These are phyloP conservation scores for Eucalyptus curtisii DNA, from an alignment of 345 rosid species.

Conservation along the genomic window DNA sequence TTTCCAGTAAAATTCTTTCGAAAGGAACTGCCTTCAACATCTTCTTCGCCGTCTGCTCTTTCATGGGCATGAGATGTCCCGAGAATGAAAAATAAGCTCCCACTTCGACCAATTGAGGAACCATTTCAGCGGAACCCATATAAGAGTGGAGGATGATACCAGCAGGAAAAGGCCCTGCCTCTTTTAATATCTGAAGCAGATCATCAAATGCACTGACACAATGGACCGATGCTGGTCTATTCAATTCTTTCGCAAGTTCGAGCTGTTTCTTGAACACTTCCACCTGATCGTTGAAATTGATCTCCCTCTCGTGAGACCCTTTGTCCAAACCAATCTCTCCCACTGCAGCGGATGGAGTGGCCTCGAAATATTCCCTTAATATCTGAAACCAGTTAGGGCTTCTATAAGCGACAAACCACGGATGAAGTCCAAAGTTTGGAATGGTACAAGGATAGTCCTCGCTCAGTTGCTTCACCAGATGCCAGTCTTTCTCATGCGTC, in stretches of 20 bases:
- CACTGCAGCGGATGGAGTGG: slow-evolving; percentile 79
- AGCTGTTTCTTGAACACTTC: slow-evolving; percentile 74
- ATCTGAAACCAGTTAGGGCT: slow-evolving; percentile 61
- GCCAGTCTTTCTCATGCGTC: slow-evolving; percentile 82
- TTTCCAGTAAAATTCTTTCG: slow-evolving; percentile 74
- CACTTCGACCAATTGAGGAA: slow-evolving; percentile 78
- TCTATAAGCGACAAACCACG: slow-evolving; percentile 73
- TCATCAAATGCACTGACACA: slow-evolving; percentile 90
- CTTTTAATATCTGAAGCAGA: slow-evolving; percentile 56
- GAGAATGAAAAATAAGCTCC: slow-evolving; percentile 95
- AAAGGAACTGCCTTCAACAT: slow-evolving; percentile 61
- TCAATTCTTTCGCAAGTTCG: slow-evolving; percentile 69
- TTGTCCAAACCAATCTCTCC: slow-evolving; percentile 98
- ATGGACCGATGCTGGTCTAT: slow-evolving; percentile 64
- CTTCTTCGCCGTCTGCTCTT: slow-evolving; percentile 55
- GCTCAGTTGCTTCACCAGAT: slow-evolving; percentile 64
- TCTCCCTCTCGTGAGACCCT: slow-evolving; percentile 65
- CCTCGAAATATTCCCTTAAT: slow-evolving; percentile 53
- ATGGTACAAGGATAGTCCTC: slow-evolving; percentile 49
- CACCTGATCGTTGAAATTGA: slow-evolving; percentile 70
- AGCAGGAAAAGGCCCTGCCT: slow-evolving; percentile 67
- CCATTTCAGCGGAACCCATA: slow-evolving; percentile 91
- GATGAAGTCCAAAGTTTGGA: slow-evolving; percentile 90
- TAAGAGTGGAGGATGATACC: slow-evolving; percentile 84
- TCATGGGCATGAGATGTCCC: slow-evolving; percentile 76